Evolutionary conservation across 352 stramenopile genomes (phyloP).

Genomic region (Phytophthora litchii): DNA sequence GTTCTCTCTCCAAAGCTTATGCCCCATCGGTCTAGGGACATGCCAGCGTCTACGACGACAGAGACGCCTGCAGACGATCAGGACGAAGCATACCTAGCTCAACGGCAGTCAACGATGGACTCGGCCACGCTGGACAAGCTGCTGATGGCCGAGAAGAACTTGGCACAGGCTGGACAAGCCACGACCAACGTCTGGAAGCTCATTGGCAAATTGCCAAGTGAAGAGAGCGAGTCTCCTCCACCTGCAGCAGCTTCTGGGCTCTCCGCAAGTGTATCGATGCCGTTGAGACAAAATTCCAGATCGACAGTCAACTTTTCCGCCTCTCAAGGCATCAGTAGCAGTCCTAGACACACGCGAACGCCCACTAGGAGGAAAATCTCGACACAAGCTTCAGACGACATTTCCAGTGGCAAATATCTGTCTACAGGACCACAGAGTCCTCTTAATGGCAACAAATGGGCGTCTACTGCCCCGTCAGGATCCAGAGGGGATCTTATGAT

Average conservation of each 20-base stretch:
- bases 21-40: conserved; percentile 11
- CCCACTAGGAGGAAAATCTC: conserved; percentile 24
- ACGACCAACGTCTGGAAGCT: conserved; percentile 86
- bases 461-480: conserved; percentile 21
- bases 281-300: conserved; percentile 11
- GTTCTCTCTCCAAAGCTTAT: conserved; percentile 9
- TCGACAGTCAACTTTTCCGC: conserved; percentile 14
- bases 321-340: conserved; percentile 19
- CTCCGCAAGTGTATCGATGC: conserved; percentile 17
- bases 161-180: conserved; percentile 80
- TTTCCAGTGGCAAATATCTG: conserved; percentile 17
- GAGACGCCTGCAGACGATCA: conserved; percentile 30
- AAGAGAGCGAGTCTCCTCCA: conserved; percentile 37
- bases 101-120: conserved; percentile 83
- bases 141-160: conserved; percentile 78
- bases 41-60: conserved; percentile 23
- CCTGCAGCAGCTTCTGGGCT: conserved; percentile 6
- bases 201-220: conserved; percentile 55
- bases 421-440: conserved; percentile 13
- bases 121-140: conserved; percentile 83
- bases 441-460: conserved; percentile 15
- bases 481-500: conserved; percentile 21
- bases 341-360: conserved; percentile 13
- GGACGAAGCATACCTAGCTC: conserved; percentile 63
- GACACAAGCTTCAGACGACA: conserved; percentile 18